Evolutionary conservation across 2,329 filamentous ascomycete species (phyloP).

Genomic region (Botryotinia convoluta): DNA sequence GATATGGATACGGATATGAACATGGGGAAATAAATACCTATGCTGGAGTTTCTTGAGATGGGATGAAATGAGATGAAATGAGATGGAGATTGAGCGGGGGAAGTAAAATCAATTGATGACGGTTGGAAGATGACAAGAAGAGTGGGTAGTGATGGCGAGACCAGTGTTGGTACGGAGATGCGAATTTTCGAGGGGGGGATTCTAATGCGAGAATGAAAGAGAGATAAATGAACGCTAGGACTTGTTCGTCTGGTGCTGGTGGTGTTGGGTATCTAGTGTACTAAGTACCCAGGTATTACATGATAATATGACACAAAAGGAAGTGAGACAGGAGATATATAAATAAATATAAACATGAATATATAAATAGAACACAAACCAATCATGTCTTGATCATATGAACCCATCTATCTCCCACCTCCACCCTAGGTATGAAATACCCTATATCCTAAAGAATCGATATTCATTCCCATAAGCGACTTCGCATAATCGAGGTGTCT

Average conservation of each 20-base stretch:
- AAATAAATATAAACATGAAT: not conserved
- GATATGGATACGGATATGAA: not conserved
- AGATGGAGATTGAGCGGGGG: too few relatives aligned
- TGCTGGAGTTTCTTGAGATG: not conserved
- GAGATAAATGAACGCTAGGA: not conserved
- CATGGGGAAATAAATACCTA: not conserved
- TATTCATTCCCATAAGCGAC: not conserved
- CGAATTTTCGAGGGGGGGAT: not conserved
- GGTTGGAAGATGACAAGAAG: not conserved
- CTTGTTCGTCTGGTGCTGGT: not conserved
- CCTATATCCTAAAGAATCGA: not conserved
- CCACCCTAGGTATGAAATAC: not conserved
- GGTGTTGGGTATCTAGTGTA: not conserved
- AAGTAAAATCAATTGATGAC: not conserved
- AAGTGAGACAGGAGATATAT: not conserved
- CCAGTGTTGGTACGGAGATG: not conserved
- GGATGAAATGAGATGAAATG: too few relatives aligned
- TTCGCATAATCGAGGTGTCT: not conserved
- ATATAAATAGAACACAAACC: not conserved
- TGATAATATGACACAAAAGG: not conserved
- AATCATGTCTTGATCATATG: not conserved
- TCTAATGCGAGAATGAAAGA: not conserved
- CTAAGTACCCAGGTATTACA: not conserved
- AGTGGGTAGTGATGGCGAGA: not conserved
- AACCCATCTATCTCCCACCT: not conserved